Evolutionary conservation across 805 yeast species (phyloP).

Genomic region (Zygosaccharomyces rouxii): DNA sequence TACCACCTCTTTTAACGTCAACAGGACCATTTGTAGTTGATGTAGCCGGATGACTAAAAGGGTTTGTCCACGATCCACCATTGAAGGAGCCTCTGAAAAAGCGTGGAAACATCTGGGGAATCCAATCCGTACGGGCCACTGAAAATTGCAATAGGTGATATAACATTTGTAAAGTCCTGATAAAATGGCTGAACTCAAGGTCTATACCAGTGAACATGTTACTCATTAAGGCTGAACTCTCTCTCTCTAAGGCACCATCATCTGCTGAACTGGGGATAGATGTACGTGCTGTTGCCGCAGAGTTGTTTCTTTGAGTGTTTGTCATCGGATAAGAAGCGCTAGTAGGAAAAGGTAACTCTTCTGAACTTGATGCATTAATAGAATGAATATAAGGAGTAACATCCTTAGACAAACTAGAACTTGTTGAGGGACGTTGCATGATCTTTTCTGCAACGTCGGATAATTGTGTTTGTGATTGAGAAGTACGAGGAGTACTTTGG

Average conservation of each 20-base stretch:
- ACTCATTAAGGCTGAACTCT: constrained; percentile 37
- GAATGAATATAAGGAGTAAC: not conserved
- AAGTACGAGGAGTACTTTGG: constrained; percentile 12
- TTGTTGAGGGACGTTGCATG: constrained; percentile 23
- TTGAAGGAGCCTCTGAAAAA: constrained; percentile 60
- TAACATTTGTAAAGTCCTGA: constrained; percentile 28
- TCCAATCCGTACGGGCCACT: constrained; percentile 19
- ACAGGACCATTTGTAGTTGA: constrained; percentile 1
- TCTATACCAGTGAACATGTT: constrained; percentile 22
- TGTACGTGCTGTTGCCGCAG: constrained; percentile 10
- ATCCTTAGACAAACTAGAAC: not conserved
- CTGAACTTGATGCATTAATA: constrained; percentile 2
- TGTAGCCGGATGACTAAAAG: constrained; percentile 43
- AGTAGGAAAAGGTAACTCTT: constrained; percentile 5
- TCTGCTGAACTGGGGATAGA: constrained; percentile 27
- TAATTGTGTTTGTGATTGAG: constrained; percentile 10
- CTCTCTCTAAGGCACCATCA: constrained; percentile 39
- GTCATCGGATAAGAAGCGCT: constrained; percentile 2
- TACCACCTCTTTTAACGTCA: not conserved
- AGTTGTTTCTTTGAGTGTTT: constrained; percentile 6
- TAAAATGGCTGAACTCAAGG: constrained; percentile 29
- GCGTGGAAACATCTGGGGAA: constrained; percentile 70
- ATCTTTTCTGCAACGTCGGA: constrained; percentile 10
- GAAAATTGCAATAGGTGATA: constrained; percentile 28
- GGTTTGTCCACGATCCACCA: constrained; percentile 79